Base-by-base conservation (phyloP, 306 rosid species). In the Glycine soja region DNA sequence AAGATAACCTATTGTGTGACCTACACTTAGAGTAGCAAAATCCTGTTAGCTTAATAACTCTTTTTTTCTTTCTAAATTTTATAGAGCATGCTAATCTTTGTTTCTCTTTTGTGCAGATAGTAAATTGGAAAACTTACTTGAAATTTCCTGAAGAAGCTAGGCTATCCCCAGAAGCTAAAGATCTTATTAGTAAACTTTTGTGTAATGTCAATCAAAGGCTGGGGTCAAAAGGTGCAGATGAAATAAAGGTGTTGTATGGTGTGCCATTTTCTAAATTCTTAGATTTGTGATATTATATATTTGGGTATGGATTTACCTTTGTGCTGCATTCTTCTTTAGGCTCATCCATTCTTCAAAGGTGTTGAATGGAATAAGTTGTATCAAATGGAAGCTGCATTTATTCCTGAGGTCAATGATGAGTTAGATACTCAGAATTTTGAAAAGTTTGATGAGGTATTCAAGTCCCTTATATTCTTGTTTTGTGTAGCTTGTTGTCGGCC, bases 341-440 rank as follows among this genome's bases (percentile, higher is more conserved):
- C 59, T 83, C 97, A 93, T 88, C 78, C 85, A 24, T 96, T 97
- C 93, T 96, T 96, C 81, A 10, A 73, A 38, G 91, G 89, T 78
- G 78, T 84, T 79, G 93, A 96, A 59, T 96, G 98, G 99, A 89
- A 90, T 74, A 92, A 88, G 82, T 85, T 96, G 56, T 96, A 96
- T 87, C 91, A 92, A 19, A 88, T 96, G 89, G 99, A 96, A 65
- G 99, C 99, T 87, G 99, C 98, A 64, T 96, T 93, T 85, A 87
- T 93, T 77, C 99, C 99, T 2, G 97, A 93, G 89, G 98, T 96
- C 86, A 96, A 93, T 47, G 94, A 93, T 84, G 98, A 96, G 74
- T 86, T 96, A 84, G 99, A 96, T 85, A 93, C 99, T 76, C 99
- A 93, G 76, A 96, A 96, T 87, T 96, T 96, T 81, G 99, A 96